Evolutionary conservation across 2,329 filamentous ascomycete genomes (phyloP).

Genomic region (Penicillium sclerotiorum): DNA sequence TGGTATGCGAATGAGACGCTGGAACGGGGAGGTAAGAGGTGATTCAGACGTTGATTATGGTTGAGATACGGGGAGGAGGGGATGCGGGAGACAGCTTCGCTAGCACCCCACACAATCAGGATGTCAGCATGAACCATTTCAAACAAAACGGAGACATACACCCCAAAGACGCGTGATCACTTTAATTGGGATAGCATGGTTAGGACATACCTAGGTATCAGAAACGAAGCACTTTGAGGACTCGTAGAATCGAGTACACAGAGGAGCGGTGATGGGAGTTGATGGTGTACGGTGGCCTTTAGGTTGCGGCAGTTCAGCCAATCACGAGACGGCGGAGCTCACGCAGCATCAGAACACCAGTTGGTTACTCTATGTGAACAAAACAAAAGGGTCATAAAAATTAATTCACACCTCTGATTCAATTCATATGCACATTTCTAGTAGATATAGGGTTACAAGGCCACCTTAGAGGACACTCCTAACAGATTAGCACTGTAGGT

Average conservation of each 20-base stretch:
- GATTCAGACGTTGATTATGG: constrained; percentile 5
- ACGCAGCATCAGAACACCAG: too few species aligned
- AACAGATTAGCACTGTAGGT: too few species aligned
- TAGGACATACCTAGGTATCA: too few species aligned
- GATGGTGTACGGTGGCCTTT: constrained; percentile 43
- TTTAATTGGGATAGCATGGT: not conserved
- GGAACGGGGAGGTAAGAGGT: constrained; percentile 12
- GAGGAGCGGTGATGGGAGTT: constrained; percentile 28
- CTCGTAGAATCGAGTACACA: constrained; percentile 15
- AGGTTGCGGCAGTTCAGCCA: constrained; percentile 34
- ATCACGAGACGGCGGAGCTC: constrained; percentile 30
- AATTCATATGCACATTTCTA: too few species aligned
- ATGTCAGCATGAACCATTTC: constrained; percentile 9
- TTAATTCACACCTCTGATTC: too few species aligned
- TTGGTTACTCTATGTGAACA: too few species aligned
- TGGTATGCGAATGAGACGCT: constrained; percentile 2
- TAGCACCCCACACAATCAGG: constrained; percentile 30
- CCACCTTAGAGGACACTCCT: too few species aligned
- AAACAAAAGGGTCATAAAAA: too few species aligned
- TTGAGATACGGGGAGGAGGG: constrained; percentile 19
- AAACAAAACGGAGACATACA: constrained; percentile 3
- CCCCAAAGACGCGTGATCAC: not conserved
- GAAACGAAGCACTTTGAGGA: constrained; percentile 11
- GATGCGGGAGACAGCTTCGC: constrained; percentile 27
- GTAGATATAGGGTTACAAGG: too few species aligned